These are phyloP conservation scores for Trichoderma asperelloides DNA, from an alignment of 495 filamentous ascomycete species.

Conservation along the genomic window DNA sequence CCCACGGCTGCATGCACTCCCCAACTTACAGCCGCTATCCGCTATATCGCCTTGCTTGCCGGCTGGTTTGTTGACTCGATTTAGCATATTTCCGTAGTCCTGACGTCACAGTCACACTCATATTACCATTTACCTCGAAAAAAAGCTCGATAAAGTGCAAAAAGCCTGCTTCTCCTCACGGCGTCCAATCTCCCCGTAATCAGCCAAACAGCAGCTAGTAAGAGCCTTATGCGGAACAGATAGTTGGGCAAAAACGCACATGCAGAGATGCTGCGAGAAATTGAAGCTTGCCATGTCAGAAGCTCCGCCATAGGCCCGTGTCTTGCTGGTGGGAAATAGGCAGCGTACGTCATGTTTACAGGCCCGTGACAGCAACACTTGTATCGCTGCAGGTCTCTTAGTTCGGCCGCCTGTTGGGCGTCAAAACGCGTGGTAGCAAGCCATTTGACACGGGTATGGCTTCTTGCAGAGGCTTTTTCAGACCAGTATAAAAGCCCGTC, in stretches of 20 bases:
- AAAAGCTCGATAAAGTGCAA: too few relatives aligned
- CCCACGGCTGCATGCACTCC: too few relatives aligned
- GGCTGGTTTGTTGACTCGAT: neutral
- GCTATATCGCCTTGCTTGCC: neutral
- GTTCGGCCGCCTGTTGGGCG: neutral
- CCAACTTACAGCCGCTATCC: neutral
- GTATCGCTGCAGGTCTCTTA: neutral
- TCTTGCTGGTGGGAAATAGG: neutral
- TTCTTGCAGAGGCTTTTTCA: neutral
- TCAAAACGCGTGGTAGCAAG: neutral
- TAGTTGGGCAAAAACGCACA: neutral
- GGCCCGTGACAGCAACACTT: neutral
- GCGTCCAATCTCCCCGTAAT: neutral
- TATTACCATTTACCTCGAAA: too few relatives aligned
- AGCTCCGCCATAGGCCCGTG: conserved; percentile 1
- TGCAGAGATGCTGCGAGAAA: conserved; percentile 1
- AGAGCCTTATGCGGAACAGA: neutral
- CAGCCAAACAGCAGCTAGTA: neutral
- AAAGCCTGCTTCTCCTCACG: neutral
- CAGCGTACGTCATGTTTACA: neutral
- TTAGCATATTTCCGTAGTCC: neutral
- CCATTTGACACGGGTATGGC: neutral
- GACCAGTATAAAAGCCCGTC: neutral
- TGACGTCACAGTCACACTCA: neutral
- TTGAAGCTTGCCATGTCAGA: neutral